Conservation (phyloP, 192 early-diverging fungal genomes). For the Spizellomyces sp. region DNA sequence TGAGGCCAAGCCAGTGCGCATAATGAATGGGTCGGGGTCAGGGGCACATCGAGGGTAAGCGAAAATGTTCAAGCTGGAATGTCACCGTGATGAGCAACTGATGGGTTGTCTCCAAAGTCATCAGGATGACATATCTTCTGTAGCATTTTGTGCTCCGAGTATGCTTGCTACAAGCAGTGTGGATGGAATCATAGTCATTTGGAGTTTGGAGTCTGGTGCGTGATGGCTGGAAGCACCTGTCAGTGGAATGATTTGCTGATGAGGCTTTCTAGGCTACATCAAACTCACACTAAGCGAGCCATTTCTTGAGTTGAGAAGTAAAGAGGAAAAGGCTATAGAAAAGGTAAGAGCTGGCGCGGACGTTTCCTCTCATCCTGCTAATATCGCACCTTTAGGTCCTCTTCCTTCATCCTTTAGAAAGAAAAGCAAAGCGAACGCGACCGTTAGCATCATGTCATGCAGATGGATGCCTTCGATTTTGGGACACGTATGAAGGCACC, state of each 20-base stretch:
- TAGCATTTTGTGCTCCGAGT: constrained; percentile 54
- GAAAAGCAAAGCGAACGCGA: constrained; percentile 23
- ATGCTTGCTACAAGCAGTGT: constrained; percentile 47
- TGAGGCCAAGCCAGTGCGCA: constrained; percentile 52
- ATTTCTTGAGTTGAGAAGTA: constrained; percentile 51
- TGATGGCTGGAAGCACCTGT: background rate
- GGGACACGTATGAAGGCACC: constrained; percentile 53
- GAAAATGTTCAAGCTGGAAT: background rate
- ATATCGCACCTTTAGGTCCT: constrained; percentile 31
- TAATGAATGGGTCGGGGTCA: constrained; percentile 44
- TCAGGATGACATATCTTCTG: constrained; percentile 56
- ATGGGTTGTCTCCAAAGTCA: constrained; percentile 32
- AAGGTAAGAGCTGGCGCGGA: constrained; percentile 29
- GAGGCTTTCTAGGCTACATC: constrained; percentile 34
- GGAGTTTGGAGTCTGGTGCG: constrained; percentile 51
- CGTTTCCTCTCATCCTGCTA: background rate
- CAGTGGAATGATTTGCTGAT: background rate
- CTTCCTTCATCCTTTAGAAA: constrained; percentile 37
- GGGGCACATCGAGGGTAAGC: constrained; percentile 45
- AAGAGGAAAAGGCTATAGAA: constrained; percentile 56
- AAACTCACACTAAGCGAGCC: constrained; percentile 46
- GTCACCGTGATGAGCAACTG: background rate
- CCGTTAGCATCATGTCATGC: constrained; percentile 54
- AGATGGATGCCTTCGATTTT: constrained; percentile 57
- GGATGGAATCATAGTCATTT: constrained; percentile 52